Evolutionary conservation across 2,329 filamentous ascomycete species (phyloP), one percentile per base, ranked within the genome.

Genomic region (Aureobasidium lini): DNA sequence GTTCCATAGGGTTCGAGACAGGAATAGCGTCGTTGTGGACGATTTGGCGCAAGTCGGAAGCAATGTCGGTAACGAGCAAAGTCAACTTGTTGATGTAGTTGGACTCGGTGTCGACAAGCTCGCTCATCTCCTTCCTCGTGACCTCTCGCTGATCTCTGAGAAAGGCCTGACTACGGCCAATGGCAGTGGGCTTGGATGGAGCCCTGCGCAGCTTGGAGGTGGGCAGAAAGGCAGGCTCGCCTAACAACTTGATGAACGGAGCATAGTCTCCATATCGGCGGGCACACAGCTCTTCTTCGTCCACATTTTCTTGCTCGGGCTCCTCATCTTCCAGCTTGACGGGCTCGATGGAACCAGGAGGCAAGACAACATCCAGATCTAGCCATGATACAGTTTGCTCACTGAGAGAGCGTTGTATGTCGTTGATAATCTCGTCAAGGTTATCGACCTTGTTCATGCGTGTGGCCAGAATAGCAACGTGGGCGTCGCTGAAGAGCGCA

Each of bases 81-180:
- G 89, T 84, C 60, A 99, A 75, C 72, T 97, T 96, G 66, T 83
- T 81, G 43, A 99, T 90, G 73, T 97, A 99, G 71, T 90, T 87
- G 70, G 94, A 90, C 72, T 99, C 94, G 0, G 94, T 99, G 67
- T 95, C 89, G 36, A 96, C 84, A 61, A 97, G 76, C 72, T 99
- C 94, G 61, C 84, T 86, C 80, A 99, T 86, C 72, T 96, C 93
- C 73, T 92, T 87, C 42, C 92, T 85, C 65, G 96, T 77, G 56
- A 88, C 88, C 65, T 91, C 82, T 69, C 95, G 95, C 69, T 96
- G 90, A 60, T 88, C 85, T 65, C 85, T 86, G 37, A 86, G 81
- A 67, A 96, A 95, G 0, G 86, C 83, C 66, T 86, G 88, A 66
- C 84, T 89, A 64, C 88, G 82, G 70, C 89, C 94, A 49, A 94